A percentile compares a stretch with the other conserved stretches of the same genome.
Evolutionary conservation across 495 filamentous ascomycete genomes (phyloP).

Genomic region (Barbatosphaeria neglecta): DNA sequence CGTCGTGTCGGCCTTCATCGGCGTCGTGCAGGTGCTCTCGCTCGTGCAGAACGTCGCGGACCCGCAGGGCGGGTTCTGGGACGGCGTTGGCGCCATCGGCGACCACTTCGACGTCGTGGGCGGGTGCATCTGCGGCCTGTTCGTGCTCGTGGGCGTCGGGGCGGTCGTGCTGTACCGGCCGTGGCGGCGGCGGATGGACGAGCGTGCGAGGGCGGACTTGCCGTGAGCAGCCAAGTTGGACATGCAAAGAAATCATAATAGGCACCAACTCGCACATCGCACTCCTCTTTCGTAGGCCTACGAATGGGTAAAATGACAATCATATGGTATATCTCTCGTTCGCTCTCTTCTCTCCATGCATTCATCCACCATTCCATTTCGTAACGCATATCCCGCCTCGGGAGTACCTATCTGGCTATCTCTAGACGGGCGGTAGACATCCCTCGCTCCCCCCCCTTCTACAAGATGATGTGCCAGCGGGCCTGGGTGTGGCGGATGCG

Average conservation of each 20-base stretch:
- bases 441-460: background rate
- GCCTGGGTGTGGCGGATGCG: slow-evolving; percentile 18
- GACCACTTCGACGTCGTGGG: slow-evolving; percentile 84
- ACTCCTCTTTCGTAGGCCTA: too few species aligned
- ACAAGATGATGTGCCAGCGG: slow-evolving; percentile 19
- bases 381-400: too few species aligned
- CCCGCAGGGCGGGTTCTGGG: slow-evolving; percentile 72
- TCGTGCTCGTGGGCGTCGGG: slow-evolving; percentile 60
- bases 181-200: slow-evolving; percentile 50
- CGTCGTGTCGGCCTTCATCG: slow-evolving; percentile 76
- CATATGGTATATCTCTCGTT: too few species aligned
- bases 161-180: slow-evolving; percentile 65
- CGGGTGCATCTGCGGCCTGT: slow-evolving; percentile 70
- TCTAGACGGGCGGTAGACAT: background rate
- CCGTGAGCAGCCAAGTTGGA: too few species aligned
- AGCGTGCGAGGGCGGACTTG: background rate
- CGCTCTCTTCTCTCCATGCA: too few species aligned
- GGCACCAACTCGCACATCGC: too few species aligned
- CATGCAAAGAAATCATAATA: too few species aligned
- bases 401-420: background rate
- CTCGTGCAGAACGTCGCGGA: slow-evolving; percentile 63
- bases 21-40: slow-evolving; percentile 70
- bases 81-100: slow-evolving; percentile 61
- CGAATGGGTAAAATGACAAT: too few species aligned
- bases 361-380: too few species aligned